Base-by-base conservation (phyloP, 352 stramenopile genomes). In the Pythium vanterpoolii region DNA sequence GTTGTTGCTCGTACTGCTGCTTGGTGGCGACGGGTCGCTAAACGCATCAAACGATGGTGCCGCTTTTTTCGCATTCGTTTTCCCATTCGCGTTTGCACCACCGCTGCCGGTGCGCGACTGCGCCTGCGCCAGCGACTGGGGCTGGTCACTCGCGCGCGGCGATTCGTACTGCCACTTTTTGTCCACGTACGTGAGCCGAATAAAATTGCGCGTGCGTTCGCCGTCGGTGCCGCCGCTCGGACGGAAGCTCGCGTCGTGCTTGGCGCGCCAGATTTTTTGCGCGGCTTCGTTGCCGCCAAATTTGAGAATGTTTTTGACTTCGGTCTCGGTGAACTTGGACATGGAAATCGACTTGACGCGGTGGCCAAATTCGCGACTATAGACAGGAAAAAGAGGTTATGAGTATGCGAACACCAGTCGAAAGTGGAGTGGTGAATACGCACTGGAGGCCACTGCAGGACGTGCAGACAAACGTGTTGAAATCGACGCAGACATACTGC, bases 391-490 rank as follows among this genome's bases (percentile, higher is more conserved):
- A 23, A 13, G 51, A n/a, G n/a, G n/a, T n/a, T n/a, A n/a, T n/a
- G n/a, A n/a, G n/a, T n/a, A n/a, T n/a, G n/a, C n/a, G n/a, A n/a
- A n/a, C n/a, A n/a, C 11, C 38, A 65, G 2, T 40, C 59, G 19
- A 23, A 64, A 40, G 11, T 19, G 36, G 38, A 11, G 64, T 9
- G 23, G 13, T 4, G 5, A 10, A 50, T 11, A 56, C 85, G 73
- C 72, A 96, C 87, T 98, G 91, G 68, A 98, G 96, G 54, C 91
- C 91, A 49, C 89, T 97, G 69, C 91, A 98, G 1, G 88, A 76
- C 23, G 91, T 98, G 76, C 91, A 98, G n/a, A 97, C 87, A 52
- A 97, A 98, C 30, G 90, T 98, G 64, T 96, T 96, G 73, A 97
- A 97, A 62, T 96, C 90, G 56, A 95, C 68, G 44, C 89, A 95